A percentile compares a stretch with the other conserved stretches of the same genome.
These are phyloP conservation scores for Blastobotrys arbuscula DNA, from an alignment of 1,139 yeast genomes.

Conservation along the genomic window DNA sequence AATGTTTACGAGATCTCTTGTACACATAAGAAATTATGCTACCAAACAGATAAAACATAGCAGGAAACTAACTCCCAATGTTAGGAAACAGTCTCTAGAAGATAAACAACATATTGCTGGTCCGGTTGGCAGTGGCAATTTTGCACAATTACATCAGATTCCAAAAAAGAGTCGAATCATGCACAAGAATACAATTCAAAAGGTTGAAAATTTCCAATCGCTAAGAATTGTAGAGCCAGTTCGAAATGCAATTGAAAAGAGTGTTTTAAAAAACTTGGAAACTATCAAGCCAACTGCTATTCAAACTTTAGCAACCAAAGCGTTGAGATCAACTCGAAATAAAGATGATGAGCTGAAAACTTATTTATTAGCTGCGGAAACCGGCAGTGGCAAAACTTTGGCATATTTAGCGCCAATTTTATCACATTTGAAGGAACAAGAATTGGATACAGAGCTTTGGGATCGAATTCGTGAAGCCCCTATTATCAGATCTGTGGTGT, in stretches of 20 bases:
- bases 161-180: slow-evolving; percentile 29
- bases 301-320: slow-evolving; percentile 53
- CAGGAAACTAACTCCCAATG: slow-evolving; percentile 21
- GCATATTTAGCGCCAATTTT: slow-evolving; percentile 76
- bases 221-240: slow-evolving; percentile 64
- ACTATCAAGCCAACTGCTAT: slow-evolving; percentile 54
- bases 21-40: slow-evolving; percentile 5
- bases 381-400: slow-evolving; percentile 96
- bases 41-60: slow-evolving; percentile 12
- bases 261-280: slow-evolving; percentile 37
- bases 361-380: slow-evolving; percentile 87
- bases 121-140: slow-evolving; percentile 29
- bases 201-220: slow-evolving; percentile 56
- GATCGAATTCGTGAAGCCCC: slow-evolving; percentile 34
- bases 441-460: slow-evolving; percentile 21
- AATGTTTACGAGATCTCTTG: background rate
- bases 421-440: slow-evolving; percentile 54
- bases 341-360: slow-evolving; percentile 31
- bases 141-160: slow-evolving; percentile 34
- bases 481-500: slow-evolving; percentile 58
- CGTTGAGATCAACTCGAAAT: slow-evolving; percentile 37
- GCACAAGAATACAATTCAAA: slow-evolving; percentile 39
- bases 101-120: slow-evolving; percentile 17
- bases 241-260: slow-evolving; percentile 55
- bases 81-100: slow-evolving; percentile 11